Conservation (phyloP, 257 asterid genomes). For the Salvia rosmarinus region DNA sequence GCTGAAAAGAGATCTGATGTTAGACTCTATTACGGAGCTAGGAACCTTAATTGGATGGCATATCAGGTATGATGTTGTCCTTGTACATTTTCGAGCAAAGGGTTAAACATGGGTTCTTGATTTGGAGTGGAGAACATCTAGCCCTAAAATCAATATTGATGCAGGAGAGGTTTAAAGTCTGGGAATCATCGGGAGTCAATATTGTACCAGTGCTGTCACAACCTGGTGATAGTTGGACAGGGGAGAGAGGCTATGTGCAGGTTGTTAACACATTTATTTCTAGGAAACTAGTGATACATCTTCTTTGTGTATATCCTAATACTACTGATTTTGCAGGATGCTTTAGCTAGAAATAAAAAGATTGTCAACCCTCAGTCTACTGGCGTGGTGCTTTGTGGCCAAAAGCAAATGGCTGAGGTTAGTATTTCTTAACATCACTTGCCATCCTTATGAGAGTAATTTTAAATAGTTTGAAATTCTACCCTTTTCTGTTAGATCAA, state of each 20-base stretch:
- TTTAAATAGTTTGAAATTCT: constrained; percentile 14
- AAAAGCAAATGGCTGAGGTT: constrained; percentile 96
- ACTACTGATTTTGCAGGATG: constrained; percentile 64
- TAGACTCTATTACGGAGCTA: constrained; percentile 92
- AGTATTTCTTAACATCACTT: constrained; percentile 25
- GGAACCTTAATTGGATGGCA: constrained; percentile 87
- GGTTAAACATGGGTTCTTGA: not conserved
- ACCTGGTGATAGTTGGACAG: constrained; percentile 81
- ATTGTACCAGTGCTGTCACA: constrained; percentile 87
- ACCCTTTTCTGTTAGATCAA: constrained; percentile 1
- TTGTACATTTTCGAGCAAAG: not conserved
- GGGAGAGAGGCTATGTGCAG: constrained; percentile 92
- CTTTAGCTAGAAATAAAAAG: constrained; percentile 67
- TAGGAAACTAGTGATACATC: not conserved
- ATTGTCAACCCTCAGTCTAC: constrained; percentile 66
- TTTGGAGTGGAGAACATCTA: not conserved
- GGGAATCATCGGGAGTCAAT: constrained; percentile 83
- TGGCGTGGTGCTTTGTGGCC: constrained; percentile 97
- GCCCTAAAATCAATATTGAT: not conserved
- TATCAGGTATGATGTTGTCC: constrained; percentile 63
- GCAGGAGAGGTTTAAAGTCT: constrained; percentile 82
- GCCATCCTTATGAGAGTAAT: constrained; percentile 2
- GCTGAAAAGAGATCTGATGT: constrained; percentile 83
- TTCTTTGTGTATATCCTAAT: constrained; percentile 17
- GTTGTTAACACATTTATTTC: constrained; percentile 44